Conservation (phyloP, 805 yeast genomes). For the Ogataea ramenticola region DNA sequence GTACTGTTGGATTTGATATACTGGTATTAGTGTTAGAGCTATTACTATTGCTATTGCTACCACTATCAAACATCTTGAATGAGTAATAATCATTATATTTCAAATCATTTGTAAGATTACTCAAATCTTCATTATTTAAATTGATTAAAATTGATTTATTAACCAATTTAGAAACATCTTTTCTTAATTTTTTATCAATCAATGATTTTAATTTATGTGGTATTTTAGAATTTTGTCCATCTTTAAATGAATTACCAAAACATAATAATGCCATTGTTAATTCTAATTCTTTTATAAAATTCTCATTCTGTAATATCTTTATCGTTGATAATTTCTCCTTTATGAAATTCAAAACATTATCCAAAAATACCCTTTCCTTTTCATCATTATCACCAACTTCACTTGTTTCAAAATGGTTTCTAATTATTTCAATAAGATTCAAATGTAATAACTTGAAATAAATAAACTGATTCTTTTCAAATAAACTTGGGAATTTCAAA, state of each 20-base stretch:
- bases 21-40: too few relatives aligned
- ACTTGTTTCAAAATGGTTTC: slow-evolving; percentile 35
- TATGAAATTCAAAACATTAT: slow-evolving; percentile 50
- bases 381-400: slow-evolving; percentile 5
- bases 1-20: too few relatives aligned
- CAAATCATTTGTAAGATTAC: slow-evolving; percentile 2
- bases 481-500: slow-evolving; percentile 52
- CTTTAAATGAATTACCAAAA: slow-evolving; percentile 26
- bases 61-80: background rate
- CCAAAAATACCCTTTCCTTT: slow-evolving; percentile 42
- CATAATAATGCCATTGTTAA: slow-evolving; percentile 75
- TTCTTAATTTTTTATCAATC: slow-evolving; percentile 53
- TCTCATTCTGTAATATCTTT: slow-evolving; percentile 32
- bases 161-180: slow-evolving; percentile 61
- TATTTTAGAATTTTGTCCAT: slow-evolving; percentile 26
- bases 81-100: slow-evolving; percentile 2
- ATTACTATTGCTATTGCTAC: too few relatives aligned
- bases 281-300: slow-evolving; percentile 67
- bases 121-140: slow-evolving; percentile 16
- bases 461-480: slow-evolving; percentile 55
- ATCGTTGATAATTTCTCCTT: slow-evolving; percentile 37
- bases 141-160: slow-evolving; percentile 55
- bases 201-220: slow-evolving; percentile 50
- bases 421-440: slow-evolving; percentile 74
- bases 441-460: slow-evolving; percentile 70